Evolutionary conservation across 1,139 yeast genomes (phyloP), one percentile per base, ranked within the genome.

Genomic region (Blastobotrys indianensis): DNA sequence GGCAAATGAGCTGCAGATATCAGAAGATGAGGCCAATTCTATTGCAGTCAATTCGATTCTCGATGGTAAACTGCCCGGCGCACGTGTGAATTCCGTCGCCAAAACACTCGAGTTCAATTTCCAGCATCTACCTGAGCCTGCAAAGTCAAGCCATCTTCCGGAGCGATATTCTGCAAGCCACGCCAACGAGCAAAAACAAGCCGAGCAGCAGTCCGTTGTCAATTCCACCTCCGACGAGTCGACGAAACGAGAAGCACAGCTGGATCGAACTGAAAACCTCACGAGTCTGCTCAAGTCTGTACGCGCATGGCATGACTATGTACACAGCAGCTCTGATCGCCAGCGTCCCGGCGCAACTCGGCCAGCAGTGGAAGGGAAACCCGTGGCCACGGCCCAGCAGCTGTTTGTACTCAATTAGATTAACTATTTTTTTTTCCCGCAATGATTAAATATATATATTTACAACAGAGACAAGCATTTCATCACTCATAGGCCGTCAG

Each of bases 1-100:
- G 11, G 67, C 72, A 11, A 38, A 47, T 9, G 31, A 56, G 44
- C 51, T 63, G 39, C 48, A 55, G 48, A 48, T 60, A 23, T 50
- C 58, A 32, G 62, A 53, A 11, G 56, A 56, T 2, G 67, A 68
- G 33, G 63, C 78, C 17, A 74, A 72, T 42, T 61, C 63, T 10
- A 60, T 74, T 6, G 51, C 70, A n/a, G 55, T 73, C 3, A 69
- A 65, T 46, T 60, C 80, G 41, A 73, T 75, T 23, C 67, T 71
- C 36, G 67, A 68, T 30, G 81, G 80, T 2, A 65, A 68, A 47
- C 54, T 80, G 7, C 58, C 65, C 3, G 60, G 67, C 36, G 67
- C 74, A 9, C 69, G 69, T 41, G 59, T 82, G 10, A 80, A 82
- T 57, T 32, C 47, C 33, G 44, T 48, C n/a, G 46, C 31, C 23